Evolutionary conservation across 768 basidiomycete species (phyloP), one percentile per base, ranked within the genome.

Genomic region (Cytidiella melzeri): DNA sequence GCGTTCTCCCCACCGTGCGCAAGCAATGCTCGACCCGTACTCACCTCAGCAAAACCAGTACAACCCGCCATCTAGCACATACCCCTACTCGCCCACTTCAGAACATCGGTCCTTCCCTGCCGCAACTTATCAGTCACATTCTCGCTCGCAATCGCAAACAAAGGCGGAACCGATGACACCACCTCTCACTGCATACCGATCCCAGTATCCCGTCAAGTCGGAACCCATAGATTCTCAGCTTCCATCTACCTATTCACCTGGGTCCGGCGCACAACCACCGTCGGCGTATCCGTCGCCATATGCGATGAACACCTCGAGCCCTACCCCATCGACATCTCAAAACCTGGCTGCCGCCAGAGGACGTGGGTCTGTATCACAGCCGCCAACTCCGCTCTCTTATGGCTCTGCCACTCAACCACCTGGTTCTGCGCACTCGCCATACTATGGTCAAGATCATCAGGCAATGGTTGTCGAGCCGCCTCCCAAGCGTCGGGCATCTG

Each of bases 371-470:
- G 58, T 74, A 37, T 88, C 87, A 1, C 80, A 76, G 26, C 87
- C 88, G 15, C 72, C 79, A 36, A 89, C 86, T 0, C 88, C 87
- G 10, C 71, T 89, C 55, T 83, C 84, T 3, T 84, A 81, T 57
- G 66, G 78, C 36, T 45, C 45, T 13, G 30, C 30, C 7, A 41
- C 45, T 26, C 80, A 80, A 41, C 67, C 73, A 12, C 67, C 74
- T 3, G 75, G 75, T 41, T 11, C 52, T 72, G 70, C 45, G 72
- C 77, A 24, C 66, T 71, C 18, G 68, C 72, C 47, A 36, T 81
- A 79, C 42, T 76, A 79, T 53, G 84, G 81, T 55, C 64, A 79
- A 56, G 59, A 67, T 45, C 81, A 84, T 51, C 83, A 86, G 51
- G 59, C 79, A 50, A 89, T 89, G 87, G 68, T 73, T 38, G 80